Base-by-base conservation (phyloP, 139 green algal species). In the Closterium sp. region DNA sequence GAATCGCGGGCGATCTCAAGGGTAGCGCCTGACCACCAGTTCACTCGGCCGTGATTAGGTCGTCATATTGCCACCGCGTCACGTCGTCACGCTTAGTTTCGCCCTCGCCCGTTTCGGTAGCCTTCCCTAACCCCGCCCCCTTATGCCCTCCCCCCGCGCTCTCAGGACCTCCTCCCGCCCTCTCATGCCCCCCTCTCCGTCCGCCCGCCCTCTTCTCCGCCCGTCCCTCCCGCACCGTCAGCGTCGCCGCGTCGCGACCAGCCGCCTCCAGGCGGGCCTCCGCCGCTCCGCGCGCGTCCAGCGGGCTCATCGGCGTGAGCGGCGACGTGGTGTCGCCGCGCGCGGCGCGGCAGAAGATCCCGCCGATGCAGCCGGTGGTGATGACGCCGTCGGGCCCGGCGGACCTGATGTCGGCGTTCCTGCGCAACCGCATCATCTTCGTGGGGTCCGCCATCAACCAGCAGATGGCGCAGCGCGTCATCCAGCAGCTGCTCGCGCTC, bases 401-500 rank as follows among this genome's bases (percentile, higher is more conserved):
- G 85, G 92, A 94, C 32, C 84, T 94, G 32, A 91, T 91, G 42
- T 93, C 88, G 38, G 89, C 85, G n/a, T 90, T 94, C 70, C 90
- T 93, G 22, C 84, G 85, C 27, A 94, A 94, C 89, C 89, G 92
- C 30, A 94, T 94, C 70, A 84, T 94, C 84, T 94, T 93, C 89
- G 85, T 94, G 22, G 92, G 92, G 4, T 90, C 89, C 27, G 17
- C 89, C 85, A 96, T 99, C 84, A 97, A 97, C 90, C 97, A 98
- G 91, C 95, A 97, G 94, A 97, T 98, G 24, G 96, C 97, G 5
- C 98, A 96, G 6, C 93, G 97, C 34, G 96, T 98, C 29, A 98
- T 99, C 9, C 97, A 96, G 21, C 95, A 94, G 50, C 92, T 99
- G 89, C 86, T 99, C 85, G 97, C 98, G 11, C 92, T 99, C 50